phyloP scores from a whole-genome alignment of 192 early-diverging fungal species.

The Coemansia sp. region DNA sequence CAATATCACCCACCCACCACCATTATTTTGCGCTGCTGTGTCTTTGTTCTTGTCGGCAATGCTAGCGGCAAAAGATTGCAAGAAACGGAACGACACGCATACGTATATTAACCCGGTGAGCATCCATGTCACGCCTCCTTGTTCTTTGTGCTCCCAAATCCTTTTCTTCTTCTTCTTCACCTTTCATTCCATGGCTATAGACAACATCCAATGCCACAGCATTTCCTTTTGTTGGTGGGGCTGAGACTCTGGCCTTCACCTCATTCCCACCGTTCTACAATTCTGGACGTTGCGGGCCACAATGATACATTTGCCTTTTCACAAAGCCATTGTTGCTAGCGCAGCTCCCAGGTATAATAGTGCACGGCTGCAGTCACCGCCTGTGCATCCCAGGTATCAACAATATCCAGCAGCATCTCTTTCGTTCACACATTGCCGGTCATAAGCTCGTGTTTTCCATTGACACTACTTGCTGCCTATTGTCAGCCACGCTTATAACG shows the following conservation, averaged over 20 bases:
- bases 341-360: conserved; percentile 1
- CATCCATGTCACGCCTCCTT: conserved; percentile 4
- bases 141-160: neutral
- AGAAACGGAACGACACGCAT: conserved; percentile 5
- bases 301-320: neutral
- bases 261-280: no score
- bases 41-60: conserved; percentile 6
- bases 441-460: neutral
- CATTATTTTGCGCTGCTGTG: neutral
- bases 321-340: neutral
- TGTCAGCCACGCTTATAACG: neutral
- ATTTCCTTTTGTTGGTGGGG: neutral
- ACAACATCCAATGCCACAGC: neutral
- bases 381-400: neutral
- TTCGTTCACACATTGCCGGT: neutral
- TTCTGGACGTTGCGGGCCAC: neutral
- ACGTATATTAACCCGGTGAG: conserved; percentile 5
- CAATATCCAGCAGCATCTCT: conserved; percentile 3
- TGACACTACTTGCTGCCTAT: neutral
- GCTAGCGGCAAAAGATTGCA: neutral
- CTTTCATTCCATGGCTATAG: neutral
- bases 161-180: neutral
- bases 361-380: conserved; percentile 2
- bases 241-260: no score
- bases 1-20: no score